These are phyloP conservation scores for Vaccinium corymbosum DNA, from an alignment of 148 eudicot genomes.

Conservation along the genomic window DNA sequence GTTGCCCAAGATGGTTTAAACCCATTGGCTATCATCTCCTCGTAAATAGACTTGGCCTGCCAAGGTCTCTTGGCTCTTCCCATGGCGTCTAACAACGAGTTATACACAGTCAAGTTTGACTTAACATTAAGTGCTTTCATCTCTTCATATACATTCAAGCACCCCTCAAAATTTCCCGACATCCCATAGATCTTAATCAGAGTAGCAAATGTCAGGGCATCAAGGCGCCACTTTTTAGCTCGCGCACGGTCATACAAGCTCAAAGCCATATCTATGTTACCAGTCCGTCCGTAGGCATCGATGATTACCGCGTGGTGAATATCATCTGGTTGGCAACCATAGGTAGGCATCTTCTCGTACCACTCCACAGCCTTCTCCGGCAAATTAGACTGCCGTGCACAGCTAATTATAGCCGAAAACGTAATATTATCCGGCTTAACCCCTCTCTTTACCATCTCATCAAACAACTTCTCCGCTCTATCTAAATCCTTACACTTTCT, in stretches of 20 bases:
- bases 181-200: constrained; percentile 63
- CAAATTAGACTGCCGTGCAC: constrained; percentile 56
- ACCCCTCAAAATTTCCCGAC: constrained; percentile 78
- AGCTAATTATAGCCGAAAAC: constrained; percentile 76
- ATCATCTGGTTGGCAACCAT: constrained; percentile 62
- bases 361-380: constrained; percentile 70
- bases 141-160: constrained; percentile 88
- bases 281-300: constrained; percentile 72
- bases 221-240: constrained; percentile 67
- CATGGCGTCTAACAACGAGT: constrained; percentile 73
- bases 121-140: constrained; percentile 78
- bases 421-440: constrained; percentile 74
- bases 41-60: constrained; percentile 67
- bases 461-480: constrained; percentile 63
- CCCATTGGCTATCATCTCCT: constrained; percentile 54
- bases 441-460: constrained; percentile 58
- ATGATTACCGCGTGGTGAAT: constrained; percentile 76
- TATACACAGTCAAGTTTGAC: constrained; percentile 55
- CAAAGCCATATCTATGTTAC: constrained; percentile 62
- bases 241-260: constrained; percentile 75
- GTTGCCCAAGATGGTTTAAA: constrained; percentile 62
- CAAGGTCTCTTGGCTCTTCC: constrained; percentile 90
- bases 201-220: constrained; percentile 63
- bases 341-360: constrained; percentile 75
- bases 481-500: constrained; percentile 60